Conservation (phyloP, 2,329 filamentous ascomycete species). For the Botrytis medusae region DNA sequence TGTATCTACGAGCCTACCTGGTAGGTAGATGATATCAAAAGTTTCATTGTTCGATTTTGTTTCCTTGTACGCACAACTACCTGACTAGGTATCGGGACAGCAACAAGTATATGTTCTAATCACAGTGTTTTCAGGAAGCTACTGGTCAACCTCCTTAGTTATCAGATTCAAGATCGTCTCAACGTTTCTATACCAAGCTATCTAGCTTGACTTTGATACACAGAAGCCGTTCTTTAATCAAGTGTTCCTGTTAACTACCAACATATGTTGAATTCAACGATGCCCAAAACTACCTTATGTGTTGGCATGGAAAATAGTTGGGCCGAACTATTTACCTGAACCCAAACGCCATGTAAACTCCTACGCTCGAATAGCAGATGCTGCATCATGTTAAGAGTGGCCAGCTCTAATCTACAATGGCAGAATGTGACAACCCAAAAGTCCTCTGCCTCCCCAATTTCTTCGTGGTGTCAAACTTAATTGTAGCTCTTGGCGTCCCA, state of each 20-base stretch:
- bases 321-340: neutral
- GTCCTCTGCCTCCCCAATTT: constrained; percentile 86
- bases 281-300: neutral
- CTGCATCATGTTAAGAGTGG: neutral
- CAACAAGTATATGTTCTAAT: neutral
- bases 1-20: neutral
- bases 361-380: constrained; percentile 20
- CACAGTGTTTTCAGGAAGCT: neutral
- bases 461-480: constrained; percentile 73
- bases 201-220: neutral
- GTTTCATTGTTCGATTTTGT: neutral
- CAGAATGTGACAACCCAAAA: constrained; percentile 87
- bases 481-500: constrained; percentile 55
- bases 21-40: neutral
- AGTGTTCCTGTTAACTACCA: neutral
- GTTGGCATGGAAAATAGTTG: neutral
- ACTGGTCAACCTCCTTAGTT: neutral
- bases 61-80: neutral
- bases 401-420: constrained; percentile 57
- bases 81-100: neutral
- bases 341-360: constrained; percentile 30
- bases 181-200: neutral
- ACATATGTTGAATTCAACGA: neutral
- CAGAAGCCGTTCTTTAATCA: neutral
- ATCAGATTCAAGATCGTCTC: neutral